Conservation (phyloP, 345 rosid genomes). For the Crucihimalaya himalaica region DNA sequence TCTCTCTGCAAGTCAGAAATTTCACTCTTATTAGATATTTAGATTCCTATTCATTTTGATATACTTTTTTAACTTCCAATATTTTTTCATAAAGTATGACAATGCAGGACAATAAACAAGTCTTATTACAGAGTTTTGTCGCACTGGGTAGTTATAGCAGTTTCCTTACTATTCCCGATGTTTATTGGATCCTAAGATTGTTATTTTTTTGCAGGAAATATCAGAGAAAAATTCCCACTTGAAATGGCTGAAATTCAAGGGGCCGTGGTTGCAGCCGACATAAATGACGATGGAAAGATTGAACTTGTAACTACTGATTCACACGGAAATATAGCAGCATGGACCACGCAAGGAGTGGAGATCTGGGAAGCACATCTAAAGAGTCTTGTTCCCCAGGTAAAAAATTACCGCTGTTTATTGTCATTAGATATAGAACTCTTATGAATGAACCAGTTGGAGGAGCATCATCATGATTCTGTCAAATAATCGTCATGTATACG, state of each 20-base stretch:
- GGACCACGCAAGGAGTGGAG: conserved; percentile 89
- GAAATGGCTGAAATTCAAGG: conserved; percentile 99
- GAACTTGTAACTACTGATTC: conserved; percentile 94
- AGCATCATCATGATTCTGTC: conserved; percentile 10
- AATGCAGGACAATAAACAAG: conserved; percentile 3
- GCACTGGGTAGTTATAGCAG: conserved; percentile 20
- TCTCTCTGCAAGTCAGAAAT: neutral
- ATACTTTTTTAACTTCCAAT: neutral
- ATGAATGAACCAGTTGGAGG: conserved; percentile 1
- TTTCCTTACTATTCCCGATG: conserved; percentile 32
- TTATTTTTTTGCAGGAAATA: conserved; percentile 54
- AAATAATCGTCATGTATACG: conserved; percentile 1
- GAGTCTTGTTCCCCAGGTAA: conserved; percentile 94
- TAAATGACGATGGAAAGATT: conserved; percentile 98
- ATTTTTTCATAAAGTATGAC: neutral
- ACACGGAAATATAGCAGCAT: conserved; percentile 98
- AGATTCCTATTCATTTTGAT: conserved; percentile 9
- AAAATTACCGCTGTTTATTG: neutral
- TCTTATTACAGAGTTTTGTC: neutral
- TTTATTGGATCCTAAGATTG: conserved; percentile 36
- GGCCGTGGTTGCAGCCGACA: conserved; percentile 93
- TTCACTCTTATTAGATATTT: neutral
- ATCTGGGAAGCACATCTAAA: conserved; percentile 91
- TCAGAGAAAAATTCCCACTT: conserved; percentile 87
- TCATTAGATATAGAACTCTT: neutral